Percentiles rank a stretch among this genome's conserved stretches.
These are phyloP conservation scores for Chernovozyma aurita DNA, from an alignment of 1,139 yeast genomes.

Conservation along the genomic window DNA sequence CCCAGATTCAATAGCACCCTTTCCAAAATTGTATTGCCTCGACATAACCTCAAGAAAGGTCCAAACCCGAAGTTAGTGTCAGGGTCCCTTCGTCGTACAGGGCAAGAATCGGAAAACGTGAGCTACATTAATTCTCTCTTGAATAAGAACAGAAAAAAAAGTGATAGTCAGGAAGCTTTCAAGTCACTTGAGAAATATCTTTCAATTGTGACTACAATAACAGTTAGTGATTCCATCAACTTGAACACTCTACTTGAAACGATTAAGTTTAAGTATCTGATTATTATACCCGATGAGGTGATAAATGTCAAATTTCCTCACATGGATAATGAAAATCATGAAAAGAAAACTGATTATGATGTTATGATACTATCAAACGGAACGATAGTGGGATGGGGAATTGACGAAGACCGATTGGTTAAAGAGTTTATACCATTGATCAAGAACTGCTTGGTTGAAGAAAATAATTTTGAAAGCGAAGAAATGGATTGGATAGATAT, in stretches of 20 bases:
- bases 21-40: constrained; percentile 3
- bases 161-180: background rate
- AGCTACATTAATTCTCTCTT: constrained; percentile 24
- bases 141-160: constrained; percentile 15
- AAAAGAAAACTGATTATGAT: constrained; percentile 24
- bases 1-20: constrained; percentile 3
- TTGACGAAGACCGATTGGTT: constrained; percentile 48
- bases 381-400: constrained; percentile 78
- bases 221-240: constrained; percentile 68
- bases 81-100: constrained; percentile 2
- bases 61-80: constrained; percentile 2
- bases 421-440: constrained; percentile 50
- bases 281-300: constrained; percentile 71
- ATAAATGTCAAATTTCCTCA: constrained; percentile 32
- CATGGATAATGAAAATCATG: constrained; percentile 14
- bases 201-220: constrained; percentile 50
- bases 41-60: constrained; percentile 3
- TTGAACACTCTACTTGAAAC: constrained; percentile 35
- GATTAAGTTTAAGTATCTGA: constrained; percentile 31
- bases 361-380: constrained; percentile 68
- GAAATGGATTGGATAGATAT: constrained; percentile 79
- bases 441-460: constrained; percentile 22
- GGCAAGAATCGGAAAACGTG: constrained; percentile 4
- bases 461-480: constrained; percentile 64
- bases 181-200: constrained; percentile 22